These are phyloP conservation scores for Populus davidiana DNA, from an alignment of 345 rosid species.

Conservation along the genomic window DNA sequence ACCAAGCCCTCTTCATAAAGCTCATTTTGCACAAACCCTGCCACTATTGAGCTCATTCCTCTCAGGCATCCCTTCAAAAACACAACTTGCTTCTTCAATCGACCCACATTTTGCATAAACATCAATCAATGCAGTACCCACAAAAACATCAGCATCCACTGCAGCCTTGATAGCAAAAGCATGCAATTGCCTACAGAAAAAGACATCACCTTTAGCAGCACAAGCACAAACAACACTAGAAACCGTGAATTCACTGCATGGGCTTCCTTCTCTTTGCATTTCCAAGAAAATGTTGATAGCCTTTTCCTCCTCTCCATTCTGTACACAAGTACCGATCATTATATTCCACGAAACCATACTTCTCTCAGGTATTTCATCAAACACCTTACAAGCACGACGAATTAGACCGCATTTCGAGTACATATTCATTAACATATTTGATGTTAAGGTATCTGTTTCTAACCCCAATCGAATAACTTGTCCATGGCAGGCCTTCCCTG, in stretches of 20 bases:
- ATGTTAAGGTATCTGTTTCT: slow-evolving; percentile 36
- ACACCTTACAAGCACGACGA: slow-evolving; percentile 51
- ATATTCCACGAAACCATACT: slow-evolving; percentile 81
- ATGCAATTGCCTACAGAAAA: slow-evolving; percentile 62
- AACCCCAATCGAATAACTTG: slow-evolving; percentile 38
- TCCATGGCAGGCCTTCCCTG: slow-evolving; percentile 54
- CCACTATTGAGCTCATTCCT: slow-evolving; percentile 74
- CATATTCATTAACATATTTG: slow-evolving; percentile 51
- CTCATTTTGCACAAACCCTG: slow-evolving; percentile 71
- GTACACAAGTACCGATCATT: slow-evolving; percentile 45
- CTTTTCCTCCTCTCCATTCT: slow-evolving; percentile 36
- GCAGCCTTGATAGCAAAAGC: slow-evolving; percentile 53
- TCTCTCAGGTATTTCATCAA: slow-evolving; percentile 62
- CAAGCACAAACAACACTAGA: slow-evolving; percentile 71
- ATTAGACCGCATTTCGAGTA: slow-evolving; percentile 52
- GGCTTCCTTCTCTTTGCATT: slow-evolving; percentile 47
- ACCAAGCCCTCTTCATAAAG: slow-evolving; percentile 64
- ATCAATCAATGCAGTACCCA: slow-evolving; percentile 77
- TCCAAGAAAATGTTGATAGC: slow-evolving; percentile 46
- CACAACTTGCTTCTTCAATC: slow-evolving; percentile 42
- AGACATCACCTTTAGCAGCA: slow-evolving; percentile 36
- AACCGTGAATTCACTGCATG: slow-evolving; percentile 58
- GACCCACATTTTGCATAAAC: slow-evolving; percentile 67
- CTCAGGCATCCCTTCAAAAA: slow-evolving; percentile 62
- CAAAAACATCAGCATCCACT: slow-evolving; percentile 48